These are phyloP conservation scores for Mrakia frigida DNA, from an alignment of 768 basidiomycete species.

Conservation along the genomic window DNA sequence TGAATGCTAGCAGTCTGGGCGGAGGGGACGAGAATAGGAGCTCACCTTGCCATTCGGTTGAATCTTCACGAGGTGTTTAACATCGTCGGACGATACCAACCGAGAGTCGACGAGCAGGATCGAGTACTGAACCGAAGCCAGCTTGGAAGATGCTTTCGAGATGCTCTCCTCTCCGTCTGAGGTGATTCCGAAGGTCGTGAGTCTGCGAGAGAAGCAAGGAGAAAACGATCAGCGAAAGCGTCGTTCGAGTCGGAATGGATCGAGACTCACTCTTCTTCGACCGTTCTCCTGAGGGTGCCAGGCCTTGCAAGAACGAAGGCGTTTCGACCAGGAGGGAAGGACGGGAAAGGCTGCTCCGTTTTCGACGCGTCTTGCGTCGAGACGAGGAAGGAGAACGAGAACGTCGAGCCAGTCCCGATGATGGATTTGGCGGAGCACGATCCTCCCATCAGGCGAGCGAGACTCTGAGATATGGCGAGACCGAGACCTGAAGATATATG, in stretches of 20 bases:
- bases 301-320: neutral
- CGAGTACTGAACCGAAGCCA: neutral
- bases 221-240: neutral
- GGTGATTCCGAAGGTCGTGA: neutral
- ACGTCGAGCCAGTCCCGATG: slow-evolving; percentile 1
- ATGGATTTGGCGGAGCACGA: neutral
- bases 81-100: no score
- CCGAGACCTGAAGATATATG: neutral
- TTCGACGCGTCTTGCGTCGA: neutral
- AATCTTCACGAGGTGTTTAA: neutral
- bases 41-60: slow-evolving; percentile 6
- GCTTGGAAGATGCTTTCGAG: neutral
- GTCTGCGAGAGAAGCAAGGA: neutral
- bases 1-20: neutral
- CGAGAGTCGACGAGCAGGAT: neutral
- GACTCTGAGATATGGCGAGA: slow-evolving; percentile 15
- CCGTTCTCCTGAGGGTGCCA: neutral
- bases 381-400: slow-evolving; percentile 16
- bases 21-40: neutral
- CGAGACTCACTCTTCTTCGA: neutral
- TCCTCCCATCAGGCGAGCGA: slow-evolving; percentile 19
- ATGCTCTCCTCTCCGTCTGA: no score
- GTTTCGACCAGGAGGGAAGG: neutral
- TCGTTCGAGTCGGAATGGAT: neutral
- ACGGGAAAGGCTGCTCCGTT: neutral